Evolutionary conservation across 2,329 filamentous ascomycete genomes (phyloP).

Genomic region (Peltaster fructicola): DNA sequence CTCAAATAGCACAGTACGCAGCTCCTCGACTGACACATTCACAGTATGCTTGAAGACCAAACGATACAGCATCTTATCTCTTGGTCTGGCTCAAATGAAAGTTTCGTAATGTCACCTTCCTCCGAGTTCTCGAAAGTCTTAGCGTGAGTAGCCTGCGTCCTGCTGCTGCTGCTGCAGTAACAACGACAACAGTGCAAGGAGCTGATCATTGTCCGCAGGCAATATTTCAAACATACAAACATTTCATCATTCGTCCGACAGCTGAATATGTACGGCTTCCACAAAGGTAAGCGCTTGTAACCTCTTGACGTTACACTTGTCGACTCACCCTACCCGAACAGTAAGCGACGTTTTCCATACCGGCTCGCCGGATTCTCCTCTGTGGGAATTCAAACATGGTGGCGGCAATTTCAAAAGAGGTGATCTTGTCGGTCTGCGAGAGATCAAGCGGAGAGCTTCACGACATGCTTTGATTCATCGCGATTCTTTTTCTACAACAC

Average conservation of each 20-base stretch:
- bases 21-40: conserved; percentile 15
- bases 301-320: background rate
- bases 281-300: conserved; percentile 54
- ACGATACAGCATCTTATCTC: conserved; percentile 90
- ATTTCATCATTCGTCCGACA: conserved; percentile 97
- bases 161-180: conserved; percentile 7
- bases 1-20: background rate
- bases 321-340: conserved; percentile 23
- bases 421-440: conserved; percentile 73
- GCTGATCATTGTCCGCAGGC: conserved; percentile 35
- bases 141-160: conserved; percentile 47
- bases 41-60: conserved; percentile 88
- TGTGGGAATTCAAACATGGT: conserved; percentile 99
- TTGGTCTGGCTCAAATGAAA: conserved; percentile 85
- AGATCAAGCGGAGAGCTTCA: conserved; percentile 90
- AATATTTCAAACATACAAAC: conserved; percentile 99
- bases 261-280: conserved; percentile 98
- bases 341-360: conserved; percentile 98
- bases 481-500: conserved; percentile 59
- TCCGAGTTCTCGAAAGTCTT: conserved; percentile 96
- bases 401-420: conserved; percentile 94
- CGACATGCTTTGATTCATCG: conserved; percentile 84
- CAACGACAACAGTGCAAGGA: background rate
- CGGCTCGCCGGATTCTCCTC: conserved; percentile 73
- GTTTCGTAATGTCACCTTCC: conserved; percentile 96